phyloP scores from a whole-genome alignment of 768 basidiomycete genomes.

The Mycena olivaceomarginata region DNA sequence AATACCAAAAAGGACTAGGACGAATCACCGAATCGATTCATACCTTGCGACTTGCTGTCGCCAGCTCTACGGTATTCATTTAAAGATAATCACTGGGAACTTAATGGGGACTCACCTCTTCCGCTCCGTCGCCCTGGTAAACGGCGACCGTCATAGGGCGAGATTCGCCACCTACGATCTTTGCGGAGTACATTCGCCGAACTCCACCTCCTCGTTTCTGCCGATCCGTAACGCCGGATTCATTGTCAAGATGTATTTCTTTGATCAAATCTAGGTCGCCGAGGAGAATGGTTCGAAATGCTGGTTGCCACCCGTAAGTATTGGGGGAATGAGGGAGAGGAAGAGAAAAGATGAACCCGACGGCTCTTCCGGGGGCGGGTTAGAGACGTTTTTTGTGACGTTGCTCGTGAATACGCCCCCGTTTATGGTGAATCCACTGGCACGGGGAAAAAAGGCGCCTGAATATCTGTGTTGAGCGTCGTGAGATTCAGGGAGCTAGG shows the following conservation, averaged over 20 bases:
- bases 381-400: background rate
- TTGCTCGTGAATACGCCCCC: constrained; percentile 11
- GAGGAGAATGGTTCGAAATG: constrained; percentile 5
- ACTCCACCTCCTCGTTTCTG: background rate
- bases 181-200: constrained; percentile 14
- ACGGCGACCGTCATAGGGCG: background rate
- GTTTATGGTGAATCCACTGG: background rate
- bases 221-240: background rate
- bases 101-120: background rate
- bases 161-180: background rate
- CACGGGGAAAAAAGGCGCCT: background rate
- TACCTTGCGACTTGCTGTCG: too few relatives aligned
- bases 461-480: background rate
- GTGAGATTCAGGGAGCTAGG: background rate
- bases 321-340: background rate
- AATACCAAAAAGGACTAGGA: background rate
- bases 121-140: constrained; percentile 3
- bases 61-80: background rate
- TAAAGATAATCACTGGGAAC: background rate
- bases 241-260: background rate
- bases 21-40: too few relatives aligned
- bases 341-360: background rate
- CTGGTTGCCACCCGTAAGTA: background rate
- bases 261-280: constrained; percentile 4
- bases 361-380: background rate